Evolutionary conservation across 139 green algal species (phyloP).

Genomic region (Marvania coccoides): DNA sequence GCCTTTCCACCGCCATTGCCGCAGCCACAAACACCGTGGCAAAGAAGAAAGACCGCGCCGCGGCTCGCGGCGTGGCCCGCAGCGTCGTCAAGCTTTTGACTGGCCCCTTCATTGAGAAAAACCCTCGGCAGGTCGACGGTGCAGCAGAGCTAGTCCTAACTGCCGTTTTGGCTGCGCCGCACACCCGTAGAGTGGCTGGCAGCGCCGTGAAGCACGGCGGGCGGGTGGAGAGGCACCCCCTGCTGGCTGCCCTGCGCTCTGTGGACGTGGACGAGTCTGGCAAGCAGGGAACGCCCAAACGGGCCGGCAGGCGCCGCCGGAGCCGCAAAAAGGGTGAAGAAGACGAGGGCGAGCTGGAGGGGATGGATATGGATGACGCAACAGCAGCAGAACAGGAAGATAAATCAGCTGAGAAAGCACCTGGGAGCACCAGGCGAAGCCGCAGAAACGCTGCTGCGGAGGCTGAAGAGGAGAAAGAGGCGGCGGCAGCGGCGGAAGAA

Average conservation of each 20-base stretch:
- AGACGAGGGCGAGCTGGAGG: background rate
- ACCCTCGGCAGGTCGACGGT: background rate
- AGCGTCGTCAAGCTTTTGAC: constrained; percentile 12
- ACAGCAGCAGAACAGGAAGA: too few species aligned
- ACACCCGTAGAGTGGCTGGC: background rate
- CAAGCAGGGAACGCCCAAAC: background rate
- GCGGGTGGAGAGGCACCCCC: background rate
- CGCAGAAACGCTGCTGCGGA: constrained; percentile 7
- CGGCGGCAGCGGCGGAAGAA: background rate
- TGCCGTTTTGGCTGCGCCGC: background rate
- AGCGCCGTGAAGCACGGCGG: background rate
- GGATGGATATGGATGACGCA: too few species aligned
- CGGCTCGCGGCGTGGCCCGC: constrained; percentile 7
- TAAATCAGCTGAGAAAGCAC: too few species aligned
- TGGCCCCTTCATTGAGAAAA: background rate
- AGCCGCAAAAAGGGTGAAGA: background rate
- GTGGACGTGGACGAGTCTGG: background rate
- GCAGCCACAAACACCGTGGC: background rate
- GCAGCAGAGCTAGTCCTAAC: background rate
- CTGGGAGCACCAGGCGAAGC: too few species aligned
- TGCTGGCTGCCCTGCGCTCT: background rate
- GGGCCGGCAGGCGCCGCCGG: background rate
- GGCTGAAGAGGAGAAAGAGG: background rate
- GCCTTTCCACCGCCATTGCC: background rate
- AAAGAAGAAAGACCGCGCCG: constrained; percentile 6